Evolutionary conservation across 2,329 filamentous ascomycete species (phyloP), one percentile per base, ranked within the genome.

Genomic region (Colletotrichum tropicicola): DNA sequence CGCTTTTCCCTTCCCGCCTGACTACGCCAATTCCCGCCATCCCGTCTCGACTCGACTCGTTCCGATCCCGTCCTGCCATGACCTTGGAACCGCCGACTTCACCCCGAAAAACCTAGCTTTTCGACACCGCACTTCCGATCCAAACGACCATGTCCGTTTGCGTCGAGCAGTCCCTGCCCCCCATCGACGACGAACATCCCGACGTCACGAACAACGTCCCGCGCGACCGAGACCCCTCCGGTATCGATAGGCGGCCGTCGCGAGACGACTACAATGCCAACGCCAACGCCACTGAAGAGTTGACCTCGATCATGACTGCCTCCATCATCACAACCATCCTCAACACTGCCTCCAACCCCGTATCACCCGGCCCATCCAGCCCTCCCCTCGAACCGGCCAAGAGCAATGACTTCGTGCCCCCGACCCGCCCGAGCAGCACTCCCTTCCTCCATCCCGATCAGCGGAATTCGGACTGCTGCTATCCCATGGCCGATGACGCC

Each of bases 381-480:
- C 84, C 84, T 37, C 82, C 82, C 23, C 77, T 83, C 51, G 80
- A 84, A 39, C 83, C 82, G 63, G 73, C 75, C 60, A 84, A 83
- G 61, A 72, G 78, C 23, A 75, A 78, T 67, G 81, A 83, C 69
- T 84, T 85, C 70, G 72, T 82, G 21, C 83, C 82, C 35, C 83
- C 83, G 4, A 81, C 82, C 6, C 81, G 86, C 54, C 86, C 86
- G 17, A 88, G 85, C 72, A 88, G 86, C 75, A 89, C 86, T 2
- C 86, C 86, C 1, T 89, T 88, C 59, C 84, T 85, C 4, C 83
- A 86, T 61, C 83, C 82, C 52, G 85, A 87, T 52, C 81, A 81
- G 56, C 80, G 83, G 27, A 79, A 75, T 59, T 76, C 78, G 25
- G 80, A 77, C 47, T 82, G 77, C 58, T 70, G 78, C 59, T 71